Percentiles rank a stretch among this genome's conserved stretches.
These are phyloP conservation scores for Cyclotella sp. DNA, from an alignment of 108 stramenopile genomes.

Conservation along the genomic window DNA sequence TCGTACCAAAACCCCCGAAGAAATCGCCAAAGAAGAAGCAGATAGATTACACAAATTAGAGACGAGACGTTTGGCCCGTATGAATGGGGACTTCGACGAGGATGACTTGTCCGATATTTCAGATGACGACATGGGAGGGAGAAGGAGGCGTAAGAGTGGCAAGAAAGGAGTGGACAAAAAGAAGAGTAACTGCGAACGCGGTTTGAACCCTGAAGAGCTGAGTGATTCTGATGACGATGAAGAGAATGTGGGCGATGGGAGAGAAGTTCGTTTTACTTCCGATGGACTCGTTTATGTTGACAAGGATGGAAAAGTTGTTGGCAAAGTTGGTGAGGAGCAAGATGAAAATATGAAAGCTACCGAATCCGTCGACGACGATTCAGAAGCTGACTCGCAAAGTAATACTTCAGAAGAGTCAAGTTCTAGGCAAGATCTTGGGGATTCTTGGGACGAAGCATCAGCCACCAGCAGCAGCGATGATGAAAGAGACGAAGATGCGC, in stretches of 20 bases:
- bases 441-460: conserved; percentile 46
- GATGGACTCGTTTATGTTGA: conserved; percentile 86
- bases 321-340: conserved; percentile 61
- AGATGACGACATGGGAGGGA: conserved; percentile 55
- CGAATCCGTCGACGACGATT: conserved; percentile 20
- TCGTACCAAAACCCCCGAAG: conserved; percentile 94
- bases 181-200: conserved; percentile 16
- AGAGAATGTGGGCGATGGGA: conserved; percentile 48
- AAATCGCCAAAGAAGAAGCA: conserved; percentile 93
- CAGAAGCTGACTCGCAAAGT: conserved; percentile 36
- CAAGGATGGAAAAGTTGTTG: conserved; percentile 71
- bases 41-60: conserved; percentile 90
- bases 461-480: conserved; percentile 37
- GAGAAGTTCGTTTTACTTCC: conserved; percentile 73
- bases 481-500: conserved; percentile 45
- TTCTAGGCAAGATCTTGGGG: conserved; percentile 32
- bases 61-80: conserved; percentile 86
- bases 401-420: conserved; percentile 21
- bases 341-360: conserved; percentile 22
- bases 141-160: conserved; percentile 18
- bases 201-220: conserved; percentile 67
- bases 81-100: conserved; percentile 90
- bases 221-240: conserved; percentile 72
- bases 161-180: conserved; percentile 38
- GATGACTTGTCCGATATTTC: conserved; percentile 89